Evolutionary conservation across 1,284 basidiomycete species (phyloP).

Genomic region (Puccinia novopanici): DNA sequence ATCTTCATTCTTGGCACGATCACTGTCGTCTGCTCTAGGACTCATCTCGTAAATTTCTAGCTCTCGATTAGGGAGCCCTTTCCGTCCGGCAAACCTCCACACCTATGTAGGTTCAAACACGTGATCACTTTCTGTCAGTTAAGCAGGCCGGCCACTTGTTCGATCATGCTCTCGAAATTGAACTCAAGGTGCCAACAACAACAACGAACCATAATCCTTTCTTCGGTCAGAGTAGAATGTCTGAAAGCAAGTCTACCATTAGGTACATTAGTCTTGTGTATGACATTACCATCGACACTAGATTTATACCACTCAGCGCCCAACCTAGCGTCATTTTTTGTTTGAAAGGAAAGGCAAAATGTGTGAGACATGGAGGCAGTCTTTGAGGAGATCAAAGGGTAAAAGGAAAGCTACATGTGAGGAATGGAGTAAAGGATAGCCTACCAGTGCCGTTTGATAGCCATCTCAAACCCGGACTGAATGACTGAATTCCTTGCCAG

Average conservation of each 20-base stretch:
- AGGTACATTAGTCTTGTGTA: slow-evolving; percentile 79
- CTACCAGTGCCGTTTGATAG: slow-evolving; percentile 87
- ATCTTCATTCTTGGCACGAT: background rate
- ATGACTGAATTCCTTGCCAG: slow-evolving; percentile 93
- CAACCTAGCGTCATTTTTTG: slow-evolving; percentile 28
- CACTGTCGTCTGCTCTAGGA: background rate
- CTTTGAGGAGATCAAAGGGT: background rate
- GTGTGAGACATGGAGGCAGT: too few relatives aligned
- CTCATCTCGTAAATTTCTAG: slow-evolving; percentile 21
- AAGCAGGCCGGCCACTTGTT: background rate
- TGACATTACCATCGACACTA: slow-evolving; percentile 57
- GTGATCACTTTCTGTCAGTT: background rate
- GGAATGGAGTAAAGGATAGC: slow-evolving; percentile 58
- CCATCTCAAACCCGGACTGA: slow-evolving; percentile 98
- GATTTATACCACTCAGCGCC: slow-evolving; percentile 52
- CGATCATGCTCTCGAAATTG: background rate
- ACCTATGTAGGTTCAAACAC: slow-evolving; percentile 7
- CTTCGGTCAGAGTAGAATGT: slow-evolving; percentile 84
- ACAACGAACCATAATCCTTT: slow-evolving; percentile 60
- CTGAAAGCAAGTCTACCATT: slow-evolving; percentile 83
- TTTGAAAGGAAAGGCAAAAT: background rate
- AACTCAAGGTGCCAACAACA: background rate
- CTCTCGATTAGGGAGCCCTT: slow-evolving; percentile 22
- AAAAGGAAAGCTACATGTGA: background rate
- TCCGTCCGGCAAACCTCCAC: slow-evolving; percentile 45